Evolutionary conservation across 2,329 filamentous ascomycete species (phyloP), one percentile per base, ranked within the genome.

Genomic region (Penicillium sp.): DNA sequence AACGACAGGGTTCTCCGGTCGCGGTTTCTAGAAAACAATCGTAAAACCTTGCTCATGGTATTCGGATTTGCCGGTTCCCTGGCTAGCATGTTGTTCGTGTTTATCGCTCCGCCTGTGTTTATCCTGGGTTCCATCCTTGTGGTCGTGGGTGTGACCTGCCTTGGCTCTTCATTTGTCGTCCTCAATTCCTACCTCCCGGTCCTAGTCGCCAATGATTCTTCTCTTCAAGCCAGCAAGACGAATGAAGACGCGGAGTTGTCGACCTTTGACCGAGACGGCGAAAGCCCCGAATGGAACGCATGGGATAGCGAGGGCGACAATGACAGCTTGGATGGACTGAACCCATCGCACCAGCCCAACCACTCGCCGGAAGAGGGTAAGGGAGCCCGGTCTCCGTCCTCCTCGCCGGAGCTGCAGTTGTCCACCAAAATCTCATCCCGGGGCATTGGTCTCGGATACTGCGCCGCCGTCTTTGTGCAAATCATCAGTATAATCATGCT

Each of bases 181-280:
- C 78, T 97, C 24, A 97, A 97, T 74, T 95, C 92, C 0, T 97
- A 96, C 64, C 79, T 97, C 24, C 92, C 92, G 0, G 79, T 97
- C 3, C 81, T 97, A 3, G 92, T 96, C 52, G 83, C 92, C 42
- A 86, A 94, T 65, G 90, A 96, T 69, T 85, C 88, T 1, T 76
- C 75, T 0, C 68, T 81, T 11, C 72, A 72, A 50, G 67, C 66
- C 14, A 50, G 58, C n/a, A 56, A 63, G 31, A 38, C 58, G 36
- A 55, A 68, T 1, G 53, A 44, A 9, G 43, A 42, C 2, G 61
- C 65, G 11, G 66, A 71, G 42, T 47, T 71, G 38, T 65, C 67
- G 5, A 50, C 56, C 27, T 50, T 69, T 16, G 39, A 65, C 22
- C 40, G 51, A 9, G 56, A 58, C 3, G 54, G 48, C 24, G 62